Percentiles rank a stretch among this genome's conserved stretches.
phyloP scores from a whole-genome alignment of 2,329 filamentous ascomycete genomes.

The Penicillium corylophilum region DNA sequence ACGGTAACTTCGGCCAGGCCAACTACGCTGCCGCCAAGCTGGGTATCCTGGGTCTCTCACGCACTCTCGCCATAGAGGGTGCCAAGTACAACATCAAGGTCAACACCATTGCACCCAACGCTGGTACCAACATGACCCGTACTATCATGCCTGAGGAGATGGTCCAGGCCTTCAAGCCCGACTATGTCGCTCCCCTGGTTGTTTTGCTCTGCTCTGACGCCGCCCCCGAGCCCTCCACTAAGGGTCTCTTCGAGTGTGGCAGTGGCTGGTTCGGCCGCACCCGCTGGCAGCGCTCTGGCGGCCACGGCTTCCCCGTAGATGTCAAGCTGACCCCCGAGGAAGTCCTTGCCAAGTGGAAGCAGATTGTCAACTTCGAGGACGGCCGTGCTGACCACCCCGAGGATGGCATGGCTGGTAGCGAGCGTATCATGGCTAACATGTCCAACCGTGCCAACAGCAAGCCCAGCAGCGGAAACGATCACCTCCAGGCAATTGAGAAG shows the following conservation, averaged over 20 bases:
- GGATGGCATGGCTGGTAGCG: slow-evolving; percentile 71
- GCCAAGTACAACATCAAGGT: slow-evolving; percentile 97
- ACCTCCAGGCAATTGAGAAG: slow-evolving; percentile 72
- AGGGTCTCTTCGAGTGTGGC: slow-evolving; percentile 89
- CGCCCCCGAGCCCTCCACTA: slow-evolving; percentile 77
- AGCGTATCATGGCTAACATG: slow-evolving; percentile 83
- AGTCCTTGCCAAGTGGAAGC: slow-evolving; percentile 71
- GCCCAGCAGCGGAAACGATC: slow-evolving; percentile 55
- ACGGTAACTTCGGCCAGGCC: slow-evolving; percentile 97
- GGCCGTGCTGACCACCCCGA: slow-evolving; percentile 83
- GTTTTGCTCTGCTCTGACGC: slow-evolving; percentile 84
- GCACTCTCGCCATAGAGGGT: slow-evolving; percentile 88
- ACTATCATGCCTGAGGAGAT: slow-evolving; percentile 95
- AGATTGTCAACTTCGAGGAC: slow-evolving; percentile 84
- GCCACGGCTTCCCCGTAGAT: slow-evolving; percentile 87
- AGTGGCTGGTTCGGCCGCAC: slow-evolving; percentile 91
- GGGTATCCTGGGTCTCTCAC: slow-evolving; percentile 93
- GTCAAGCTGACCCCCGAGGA: slow-evolving; percentile 80
- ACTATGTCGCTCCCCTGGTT: slow-evolving; percentile 93
- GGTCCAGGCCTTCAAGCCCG: slow-evolving; percentile 98
- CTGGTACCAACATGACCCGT: slow-evolving; percentile 90
- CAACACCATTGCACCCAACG: slow-evolving; percentile 97
- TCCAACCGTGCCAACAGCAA: slow-evolving; percentile 64
- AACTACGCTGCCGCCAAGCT: slow-evolving; percentile 93
- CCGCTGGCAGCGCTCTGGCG: slow-evolving; percentile 89